Conservation (phyloP, 345 rosid genomes). For the Brassica nigra region DNA sequence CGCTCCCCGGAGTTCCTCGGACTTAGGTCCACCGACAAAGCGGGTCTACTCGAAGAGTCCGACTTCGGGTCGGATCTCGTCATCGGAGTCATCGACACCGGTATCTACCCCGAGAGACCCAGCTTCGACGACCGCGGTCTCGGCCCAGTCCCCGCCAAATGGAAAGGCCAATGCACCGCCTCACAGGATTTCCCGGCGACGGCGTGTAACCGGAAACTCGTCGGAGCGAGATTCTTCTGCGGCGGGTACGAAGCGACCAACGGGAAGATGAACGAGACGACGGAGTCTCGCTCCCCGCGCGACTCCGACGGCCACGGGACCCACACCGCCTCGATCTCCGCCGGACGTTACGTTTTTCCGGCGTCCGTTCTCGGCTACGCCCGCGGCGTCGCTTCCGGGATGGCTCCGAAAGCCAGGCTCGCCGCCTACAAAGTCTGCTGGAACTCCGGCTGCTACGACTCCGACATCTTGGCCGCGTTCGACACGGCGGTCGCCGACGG, state of each 20-base stretch:
- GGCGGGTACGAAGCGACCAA: conserved; percentile 84
- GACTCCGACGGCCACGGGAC: conserved; percentile 95
- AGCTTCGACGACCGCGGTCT: conserved; percentile 86
- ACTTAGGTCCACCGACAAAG: conserved; percentile 61
- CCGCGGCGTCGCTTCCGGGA: conserved; percentile 81
- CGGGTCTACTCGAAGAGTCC: conserved; percentile 73
- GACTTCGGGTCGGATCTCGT: conserved; percentile 96
- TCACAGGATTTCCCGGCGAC: conserved; percentile 46
- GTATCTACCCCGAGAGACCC: conserved; percentile 86
- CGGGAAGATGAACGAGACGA: conserved; percentile 64
- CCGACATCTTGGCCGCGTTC: conserved; percentile 88
- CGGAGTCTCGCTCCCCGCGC: conserved; percentile 73
- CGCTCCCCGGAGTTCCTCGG: conserved; percentile 96
- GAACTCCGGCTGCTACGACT: conserved; percentile 90
- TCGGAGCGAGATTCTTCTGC: conserved; percentile 77
- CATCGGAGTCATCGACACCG: conserved; percentile 87
- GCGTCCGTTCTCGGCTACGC: conserved; percentile 86
- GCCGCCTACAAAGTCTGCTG: conserved; percentile 94
- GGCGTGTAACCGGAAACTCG: conserved; percentile 73
- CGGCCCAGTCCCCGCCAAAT: conserved; percentile 66
- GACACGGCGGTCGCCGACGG: conserved; percentile 82
- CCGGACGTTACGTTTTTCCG: conserved; percentile 72
- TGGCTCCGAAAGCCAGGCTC: conserved; percentile 91
- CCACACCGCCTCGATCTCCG: conserved; percentile 84
- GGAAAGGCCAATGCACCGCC: conserved; percentile 74